A percentile compares a stretch with the other conserved stretches of the same genome.
These are phyloP conservation scores for Psilocybe tampanensis DNA, from an alignment of 768 basidiomycete species.

Conservation along the genomic window DNA sequence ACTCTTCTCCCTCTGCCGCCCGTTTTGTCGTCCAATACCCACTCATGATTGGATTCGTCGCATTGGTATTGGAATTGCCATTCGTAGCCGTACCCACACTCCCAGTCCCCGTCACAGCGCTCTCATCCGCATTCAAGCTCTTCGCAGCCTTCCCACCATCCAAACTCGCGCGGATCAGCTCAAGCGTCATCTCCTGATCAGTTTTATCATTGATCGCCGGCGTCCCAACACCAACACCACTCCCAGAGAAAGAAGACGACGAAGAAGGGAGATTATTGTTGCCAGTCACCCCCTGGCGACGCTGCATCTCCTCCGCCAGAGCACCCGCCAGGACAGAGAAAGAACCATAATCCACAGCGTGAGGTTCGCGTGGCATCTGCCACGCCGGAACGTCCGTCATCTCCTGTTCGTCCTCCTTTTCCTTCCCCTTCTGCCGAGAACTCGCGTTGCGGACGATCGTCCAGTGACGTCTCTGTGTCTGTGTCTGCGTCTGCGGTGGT, in stretches of 20 bases:
- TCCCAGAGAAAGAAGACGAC: too few species aligned
- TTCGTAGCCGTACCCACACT: neutral
- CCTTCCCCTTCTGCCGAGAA: slow-evolving; percentile 48
- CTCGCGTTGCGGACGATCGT: slow-evolving; percentile 53
- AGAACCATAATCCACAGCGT: slow-evolving; percentile 62
- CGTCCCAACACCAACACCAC: slow-evolving; percentile 1
- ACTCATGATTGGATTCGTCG: slow-evolving; percentile 18
- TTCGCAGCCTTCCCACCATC: slow-evolving; percentile 30
- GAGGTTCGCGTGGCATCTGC: slow-evolving; percentile 54
- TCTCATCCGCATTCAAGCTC: slow-evolving; percentile 8
- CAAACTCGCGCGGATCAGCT: slow-evolving; percentile 40
- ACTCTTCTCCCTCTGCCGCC: slow-evolving; percentile 63
- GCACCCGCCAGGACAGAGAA: slow-evolving; percentile 55
- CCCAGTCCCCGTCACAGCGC: too few species aligned
- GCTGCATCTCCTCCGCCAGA: slow-evolving; percentile 45
- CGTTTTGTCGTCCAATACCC: slow-evolving; percentile 53
- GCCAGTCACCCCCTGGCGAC: slow-evolving; percentile 12
- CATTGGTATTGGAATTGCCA: neutral
- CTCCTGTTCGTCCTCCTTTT: slow-evolving; percentile 45
- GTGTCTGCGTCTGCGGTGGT: slow-evolving; percentile 8
- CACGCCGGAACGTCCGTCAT: slow-evolving; percentile 39
- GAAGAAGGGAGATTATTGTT: too few species aligned
- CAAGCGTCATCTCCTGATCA: slow-evolving; percentile 35
- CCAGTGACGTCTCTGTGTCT: slow-evolving; percentile 60
- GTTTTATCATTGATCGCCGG: slow-evolving; percentile 23